Evolutionary conservation across 805 yeast genomes (phyloP).

Genomic region (Komagataella ulmi): DNA sequence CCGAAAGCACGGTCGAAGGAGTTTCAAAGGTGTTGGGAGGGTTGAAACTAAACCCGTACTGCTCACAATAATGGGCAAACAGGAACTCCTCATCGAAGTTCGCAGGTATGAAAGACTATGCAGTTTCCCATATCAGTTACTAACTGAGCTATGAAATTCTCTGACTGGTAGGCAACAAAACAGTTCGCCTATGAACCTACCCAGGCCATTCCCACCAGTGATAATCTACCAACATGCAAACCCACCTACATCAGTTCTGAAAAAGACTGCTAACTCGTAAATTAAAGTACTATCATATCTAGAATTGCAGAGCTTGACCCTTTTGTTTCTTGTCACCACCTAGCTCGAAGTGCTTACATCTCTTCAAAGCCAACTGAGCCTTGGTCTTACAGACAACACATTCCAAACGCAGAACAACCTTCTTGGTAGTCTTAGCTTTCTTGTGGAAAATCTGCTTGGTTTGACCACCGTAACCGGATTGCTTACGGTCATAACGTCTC

Average conservation of each 20-base stretch:
- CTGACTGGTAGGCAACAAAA: no score
- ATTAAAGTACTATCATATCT: constrained; percentile 20
- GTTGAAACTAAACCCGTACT: neutral
- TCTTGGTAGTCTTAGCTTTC: constrained; percentile 99
- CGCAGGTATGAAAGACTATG: no score
- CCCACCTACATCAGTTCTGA: neutral
- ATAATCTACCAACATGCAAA: no score
- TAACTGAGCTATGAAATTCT: no score
- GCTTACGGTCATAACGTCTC: constrained; percentile 99
- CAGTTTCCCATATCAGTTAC: no score
- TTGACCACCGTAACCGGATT: constrained; percentile 99
- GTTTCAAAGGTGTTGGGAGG: neutral
- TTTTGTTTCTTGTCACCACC: constrained; percentile 99
- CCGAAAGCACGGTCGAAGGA: neutral
- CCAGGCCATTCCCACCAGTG: no score
- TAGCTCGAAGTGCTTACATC: constrained; percentile 99
- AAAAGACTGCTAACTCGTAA: neutral
- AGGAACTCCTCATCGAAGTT: neutral
- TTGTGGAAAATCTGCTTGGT: constrained; percentile 99
- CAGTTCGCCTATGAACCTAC: no score
- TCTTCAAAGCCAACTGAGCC: constrained; percentile 94
- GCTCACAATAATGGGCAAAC: neutral
- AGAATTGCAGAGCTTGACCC: constrained; percentile 99
- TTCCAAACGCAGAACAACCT: constrained; percentile 98
- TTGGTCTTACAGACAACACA: constrained; percentile 98